A percentile compares a stretch with the other conserved stretches of the same genome.
phyloP scores from a whole-genome alignment of 148 eudicot species.

The Hydrangea macrophylla region DNA sequence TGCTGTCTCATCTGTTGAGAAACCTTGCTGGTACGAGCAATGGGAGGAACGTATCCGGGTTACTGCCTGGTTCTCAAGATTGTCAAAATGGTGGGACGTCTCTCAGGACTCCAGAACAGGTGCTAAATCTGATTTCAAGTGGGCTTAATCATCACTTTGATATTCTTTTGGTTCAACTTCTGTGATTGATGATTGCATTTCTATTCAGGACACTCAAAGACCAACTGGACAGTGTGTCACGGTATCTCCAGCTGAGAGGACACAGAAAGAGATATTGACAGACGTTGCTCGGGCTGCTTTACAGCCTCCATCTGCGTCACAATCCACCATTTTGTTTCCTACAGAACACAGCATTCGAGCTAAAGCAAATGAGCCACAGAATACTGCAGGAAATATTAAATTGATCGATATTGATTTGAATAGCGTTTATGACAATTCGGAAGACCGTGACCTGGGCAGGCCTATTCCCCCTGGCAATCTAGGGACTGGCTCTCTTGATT shows the following conservation, averaged over 20 bases:
- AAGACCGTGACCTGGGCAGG: constrained; percentile 41
- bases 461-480: constrained; percentile 19
- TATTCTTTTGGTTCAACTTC: constrained; percentile 14
- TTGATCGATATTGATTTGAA: constrained; percentile 66
- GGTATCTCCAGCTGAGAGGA: constrained; percentile 23
- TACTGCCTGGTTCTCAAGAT: constrained; percentile 46
- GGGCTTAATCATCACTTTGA: background rate
- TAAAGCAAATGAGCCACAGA: constrained; percentile 24
- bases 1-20: constrained; percentile 69
- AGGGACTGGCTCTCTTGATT: constrained; percentile 20
- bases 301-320: constrained; percentile 28
- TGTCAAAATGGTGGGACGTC: constrained; percentile 46
- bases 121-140: constrained; percentile 19
- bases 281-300: constrained; percentile 24
- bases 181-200: constrained; percentile 15
- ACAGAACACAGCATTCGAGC: constrained; percentile 22
- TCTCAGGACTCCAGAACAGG: constrained; percentile 51
- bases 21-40: constrained; percentile 49
- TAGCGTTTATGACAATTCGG: constrained; percentile 56
- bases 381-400: constrained; percentile 28
- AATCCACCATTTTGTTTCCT: constrained; percentile 22
- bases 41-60: constrained; percentile 41
- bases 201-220: constrained; percentile 39
- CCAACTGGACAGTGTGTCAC: constrained; percentile 29
- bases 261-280: constrained; percentile 19